A percentile compares a stretch with the other conserved stretches of the same genome.
phyloP scores from a whole-genome alignment of 169 alveolate species.

The Perkinsus olseni region DNA sequence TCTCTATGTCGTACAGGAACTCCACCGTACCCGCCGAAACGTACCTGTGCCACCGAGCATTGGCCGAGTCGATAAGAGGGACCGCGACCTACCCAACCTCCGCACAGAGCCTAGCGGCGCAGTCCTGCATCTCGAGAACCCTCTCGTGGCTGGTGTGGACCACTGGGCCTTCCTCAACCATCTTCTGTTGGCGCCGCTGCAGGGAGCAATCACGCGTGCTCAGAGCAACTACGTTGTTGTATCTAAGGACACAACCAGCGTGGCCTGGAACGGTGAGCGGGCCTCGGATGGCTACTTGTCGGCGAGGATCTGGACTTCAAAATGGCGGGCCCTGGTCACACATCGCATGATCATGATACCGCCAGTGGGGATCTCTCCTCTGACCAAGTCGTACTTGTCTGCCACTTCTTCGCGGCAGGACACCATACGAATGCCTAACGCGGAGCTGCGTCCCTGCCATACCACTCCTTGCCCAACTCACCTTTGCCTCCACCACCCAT shows the following conservation, averaged over 20 bases:
- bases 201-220: slow-evolving; percentile 84
- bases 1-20: slow-evolving; percentile 69
- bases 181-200: slow-evolving; percentile 84
- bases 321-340: slow-evolving; percentile 64
- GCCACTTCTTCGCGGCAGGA: slow-evolving; percentile 33
- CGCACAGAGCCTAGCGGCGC: slow-evolving; percentile 73
- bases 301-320: slow-evolving; percentile 79
- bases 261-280: neutral
- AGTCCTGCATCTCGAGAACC: slow-evolving; percentile 68
- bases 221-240: slow-evolving; percentile 65
- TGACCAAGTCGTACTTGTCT: slow-evolving; percentile 37
- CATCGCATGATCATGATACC: slow-evolving; percentile 37
- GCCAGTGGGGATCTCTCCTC: slow-evolving; percentile 43
- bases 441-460: slow-evolving; percentile 44
- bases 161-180: slow-evolving; percentile 84
- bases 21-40: slow-evolving; percentile 82
- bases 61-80: neutral
- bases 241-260: neutral
- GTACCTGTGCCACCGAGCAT: neutral
- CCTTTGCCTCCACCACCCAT: slow-evolving; percentile 97
- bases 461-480: slow-evolving; percentile 55
- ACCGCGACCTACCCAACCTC: slow-evolving; percentile 59
- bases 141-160: slow-evolving; percentile 56
- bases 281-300: slow-evolving; percentile 49
- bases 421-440: slow-evolving; percentile 21